These are phyloP conservation scores for Dryadomyces sulphureus DNA, from an alignment of 2,329 filamentous ascomycete species.

Conservation along the genomic window DNA sequence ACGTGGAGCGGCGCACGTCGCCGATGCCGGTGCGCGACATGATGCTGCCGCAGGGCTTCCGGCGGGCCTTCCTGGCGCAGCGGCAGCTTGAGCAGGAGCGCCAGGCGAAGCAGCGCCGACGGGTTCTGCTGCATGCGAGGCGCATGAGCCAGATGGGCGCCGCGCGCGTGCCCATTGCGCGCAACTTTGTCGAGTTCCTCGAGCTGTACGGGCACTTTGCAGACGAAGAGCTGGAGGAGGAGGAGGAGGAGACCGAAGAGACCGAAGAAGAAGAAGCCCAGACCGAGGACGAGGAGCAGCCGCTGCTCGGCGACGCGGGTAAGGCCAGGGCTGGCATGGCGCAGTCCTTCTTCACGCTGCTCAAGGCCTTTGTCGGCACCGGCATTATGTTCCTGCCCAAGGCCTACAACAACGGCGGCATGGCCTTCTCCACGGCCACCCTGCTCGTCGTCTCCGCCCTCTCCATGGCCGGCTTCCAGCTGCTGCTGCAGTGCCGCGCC, in stretches of 20 bases:
- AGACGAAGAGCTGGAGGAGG: conserved; percentile 51
- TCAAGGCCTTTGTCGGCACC: conserved; percentile 68
- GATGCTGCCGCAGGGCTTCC: conserved; percentile 31
- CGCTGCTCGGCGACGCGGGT: conserved; percentile 30
- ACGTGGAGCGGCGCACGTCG: conserved; percentile 13
- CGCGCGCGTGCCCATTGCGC: conserved; percentile 37
- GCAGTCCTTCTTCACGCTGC: conserved; percentile 63
- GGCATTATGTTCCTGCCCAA: conserved; percentile 74
- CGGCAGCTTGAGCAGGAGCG: neutral
- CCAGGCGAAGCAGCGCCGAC: conserved; percentile 7
- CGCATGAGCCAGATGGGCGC: conserved; percentile 6
- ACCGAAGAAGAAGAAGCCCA: conserved; percentile 10
- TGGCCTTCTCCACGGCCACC: conserved; percentile 58
- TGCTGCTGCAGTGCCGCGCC: conserved; percentile 52
- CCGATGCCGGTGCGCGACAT: conserved; percentile 15
- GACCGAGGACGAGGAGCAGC: conserved; percentile 18
- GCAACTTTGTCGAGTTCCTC: conserved; percentile 61
- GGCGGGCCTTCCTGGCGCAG: conserved; percentile 27
- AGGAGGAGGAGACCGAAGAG: conserved; percentile 44
- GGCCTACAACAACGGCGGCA: conserved; percentile 64
- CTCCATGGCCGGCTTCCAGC: conserved; percentile 56
- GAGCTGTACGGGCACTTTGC: conserved; percentile 66
- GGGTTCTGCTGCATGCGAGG: conserved; percentile 6
- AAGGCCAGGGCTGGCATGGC: conserved; percentile 36
- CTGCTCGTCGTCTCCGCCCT: conserved; percentile 50